These are phyloP conservation scores for Pezicula radicicola DNA, from an alignment of 2,329 filamentous ascomycete genomes.

Conservation along the genomic window DNA sequence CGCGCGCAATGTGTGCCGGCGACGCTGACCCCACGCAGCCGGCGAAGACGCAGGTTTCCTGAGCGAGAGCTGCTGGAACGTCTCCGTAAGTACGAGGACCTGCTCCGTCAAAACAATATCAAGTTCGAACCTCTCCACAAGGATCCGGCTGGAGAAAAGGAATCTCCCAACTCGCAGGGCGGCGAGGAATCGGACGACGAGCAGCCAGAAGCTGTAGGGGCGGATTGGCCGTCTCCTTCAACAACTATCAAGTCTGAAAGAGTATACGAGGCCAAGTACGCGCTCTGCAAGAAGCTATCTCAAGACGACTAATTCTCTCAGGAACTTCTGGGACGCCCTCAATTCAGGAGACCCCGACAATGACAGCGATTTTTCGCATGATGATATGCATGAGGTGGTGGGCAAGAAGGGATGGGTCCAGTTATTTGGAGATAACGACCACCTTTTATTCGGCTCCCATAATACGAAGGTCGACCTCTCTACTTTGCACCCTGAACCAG, in stretches of 20 bases:
- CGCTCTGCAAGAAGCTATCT: slow-evolving; percentile 5
- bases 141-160: slow-evolving; percentile 18
- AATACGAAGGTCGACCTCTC: slow-evolving; percentile 39
- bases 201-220: slow-evolving; percentile 13
- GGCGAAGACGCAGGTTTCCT: slow-evolving; percentile 49
- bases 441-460: slow-evolving; percentile 50
- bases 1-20: slow-evolving; percentile 59
- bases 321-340: slow-evolving; percentile 45
- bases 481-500: slow-evolving; percentile 51
- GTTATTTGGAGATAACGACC: slow-evolving; percentile 37
- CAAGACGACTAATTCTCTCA: slow-evolving; percentile 26
- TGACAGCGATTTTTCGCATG: slow-evolving; percentile 27
- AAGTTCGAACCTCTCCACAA: slow-evolving; percentile 24
- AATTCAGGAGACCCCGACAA: slow-evolving; percentile 18
- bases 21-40: slow-evolving; percentile 49
- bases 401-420: slow-evolving; percentile 45
- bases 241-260: slow-evolving; percentile 23
- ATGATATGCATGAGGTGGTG: slow-evolving; percentile 31
- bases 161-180: slow-evolving; percentile 10
- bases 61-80: slow-evolving; percentile 26
- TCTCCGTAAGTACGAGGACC: slow-evolving; percentile 24
- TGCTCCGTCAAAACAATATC: slow-evolving; percentile 24
- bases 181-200: slow-evolving; percentile 24
- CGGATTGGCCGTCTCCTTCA: slow-evolving; percentile 19
- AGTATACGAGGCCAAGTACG: slow-evolving; percentile 29